These are phyloP conservation scores for Tulasnella sp. DNA, from an alignment of 768 basidiomycete genomes.

Conservation along the genomic window DNA sequence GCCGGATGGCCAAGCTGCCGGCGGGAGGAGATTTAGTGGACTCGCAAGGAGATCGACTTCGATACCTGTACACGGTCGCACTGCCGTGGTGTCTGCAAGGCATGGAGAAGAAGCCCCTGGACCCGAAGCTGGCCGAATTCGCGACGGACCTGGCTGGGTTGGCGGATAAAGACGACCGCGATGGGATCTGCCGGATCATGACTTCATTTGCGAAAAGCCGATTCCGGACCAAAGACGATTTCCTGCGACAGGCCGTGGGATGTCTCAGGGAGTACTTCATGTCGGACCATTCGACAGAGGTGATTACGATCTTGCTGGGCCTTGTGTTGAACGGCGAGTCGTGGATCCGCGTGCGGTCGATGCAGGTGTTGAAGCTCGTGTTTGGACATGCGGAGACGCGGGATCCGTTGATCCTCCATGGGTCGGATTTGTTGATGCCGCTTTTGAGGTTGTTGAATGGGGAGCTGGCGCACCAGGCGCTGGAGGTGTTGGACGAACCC, in stretches of 20 bases:
- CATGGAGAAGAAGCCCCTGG: constrained; percentile 50
- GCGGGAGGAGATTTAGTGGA: constrained; percentile 55
- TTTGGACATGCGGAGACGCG: constrained; percentile 77
- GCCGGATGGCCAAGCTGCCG: constrained; percentile 45
- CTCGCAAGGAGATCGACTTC: constrained; percentile 46
- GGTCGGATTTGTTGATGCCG: constrained; percentile 84
- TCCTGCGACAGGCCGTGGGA: constrained; percentile 75
- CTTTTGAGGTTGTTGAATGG: constrained; percentile 79
- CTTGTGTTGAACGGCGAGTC: constrained; percentile 69
- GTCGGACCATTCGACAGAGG: constrained; percentile 59
- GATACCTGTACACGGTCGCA: constrained; percentile 68
- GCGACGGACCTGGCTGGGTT: constrained; percentile 59
- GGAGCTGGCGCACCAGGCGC: constrained; percentile 68
- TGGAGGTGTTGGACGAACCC: constrained; percentile 90
- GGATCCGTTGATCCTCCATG: constrained; percentile 56
- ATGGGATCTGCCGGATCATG: constrained; percentile 81
- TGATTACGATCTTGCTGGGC: constrained; percentile 75
- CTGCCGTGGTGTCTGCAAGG: constrained; percentile 84
- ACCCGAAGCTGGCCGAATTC: constrained; percentile 51
- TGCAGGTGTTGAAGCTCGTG: constrained; percentile 81
- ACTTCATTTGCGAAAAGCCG: constrained; percentile 73
- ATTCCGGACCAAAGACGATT: constrained; percentile 88
- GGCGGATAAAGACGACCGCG: constrained; percentile 57
- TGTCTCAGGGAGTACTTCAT: constrained; percentile 80
- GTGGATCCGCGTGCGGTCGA: constrained; percentile 69